These are phyloP conservation scores for Acacia pycnantha DNA, from an alignment of 331 rosid genomes.

Conservation along the genomic window DNA sequence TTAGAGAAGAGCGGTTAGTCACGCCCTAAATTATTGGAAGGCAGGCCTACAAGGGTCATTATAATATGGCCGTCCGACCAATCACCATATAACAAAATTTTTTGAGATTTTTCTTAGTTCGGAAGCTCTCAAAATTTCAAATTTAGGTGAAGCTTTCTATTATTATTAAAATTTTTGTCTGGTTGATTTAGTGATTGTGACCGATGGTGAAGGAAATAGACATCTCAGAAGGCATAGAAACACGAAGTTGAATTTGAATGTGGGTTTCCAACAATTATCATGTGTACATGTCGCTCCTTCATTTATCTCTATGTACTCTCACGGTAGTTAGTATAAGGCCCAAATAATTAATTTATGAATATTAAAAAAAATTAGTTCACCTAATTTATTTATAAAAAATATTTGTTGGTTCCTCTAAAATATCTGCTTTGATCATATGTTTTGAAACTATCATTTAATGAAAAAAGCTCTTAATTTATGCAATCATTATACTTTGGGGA, in stretches of 20 bases:
- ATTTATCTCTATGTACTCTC: background rate
- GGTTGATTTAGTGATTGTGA: background rate
- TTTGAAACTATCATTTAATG: too few relatives aligned
- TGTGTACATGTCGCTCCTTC: background rate
- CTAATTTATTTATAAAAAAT: too few relatives aligned
- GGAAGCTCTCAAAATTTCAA: too few relatives aligned
- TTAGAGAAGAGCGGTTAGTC: background rate
- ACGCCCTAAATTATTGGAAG: background rate
- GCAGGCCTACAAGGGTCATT: background rate
- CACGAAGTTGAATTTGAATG: background rate
- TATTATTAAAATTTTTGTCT: background rate
- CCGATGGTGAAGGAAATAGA: background rate
- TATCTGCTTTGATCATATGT: too few relatives aligned
- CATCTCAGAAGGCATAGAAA: background rate
- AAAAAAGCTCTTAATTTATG: too few relatives aligned
- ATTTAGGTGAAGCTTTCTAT: background rate
- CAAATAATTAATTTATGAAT: too few relatives aligned
- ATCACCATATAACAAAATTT: background rate
- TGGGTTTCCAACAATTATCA: background rate
- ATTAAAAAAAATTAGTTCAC: too few relatives aligned
- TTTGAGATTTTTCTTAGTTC: too few relatives aligned
- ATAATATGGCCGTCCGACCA: background rate
- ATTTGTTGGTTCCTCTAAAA: too few relatives aligned
- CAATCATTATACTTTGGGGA: too few relatives aligned
- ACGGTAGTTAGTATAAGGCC: rapidly evolving